Evolutionary conservation across 306 rosid species (phyloP).

Genomic region (Abrus pulchellus): DNA sequence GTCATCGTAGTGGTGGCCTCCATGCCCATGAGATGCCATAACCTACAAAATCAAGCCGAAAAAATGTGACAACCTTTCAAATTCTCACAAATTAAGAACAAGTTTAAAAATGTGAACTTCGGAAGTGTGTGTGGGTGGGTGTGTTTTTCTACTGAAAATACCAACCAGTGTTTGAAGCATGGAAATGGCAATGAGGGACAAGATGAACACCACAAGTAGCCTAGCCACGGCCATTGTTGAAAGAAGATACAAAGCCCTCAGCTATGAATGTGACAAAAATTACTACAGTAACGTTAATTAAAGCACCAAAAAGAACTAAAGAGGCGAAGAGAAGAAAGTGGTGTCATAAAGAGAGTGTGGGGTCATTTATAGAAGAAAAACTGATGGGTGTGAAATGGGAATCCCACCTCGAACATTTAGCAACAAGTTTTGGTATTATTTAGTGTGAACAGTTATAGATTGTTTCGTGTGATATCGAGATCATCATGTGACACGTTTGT

Average conservation of each 20-base stretch:
- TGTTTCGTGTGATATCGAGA: neutral
- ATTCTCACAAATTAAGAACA: constrained; percentile 1
- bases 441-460: constrained; percentile 35
- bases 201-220: constrained; percentile 55
- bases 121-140: neutral
- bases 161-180: constrained; percentile 76
- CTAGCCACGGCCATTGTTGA: constrained; percentile 68
- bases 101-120: neutral
- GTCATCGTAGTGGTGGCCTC: constrained; percentile 61
- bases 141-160: constrained; percentile 11
- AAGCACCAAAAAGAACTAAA: neutral
- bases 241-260: constrained; percentile 26
- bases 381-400: constrained; percentile 21
- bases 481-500: constrained; percentile 42
- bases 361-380: constrained; percentile 57
- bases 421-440: constrained; percentile 31
- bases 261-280: neutral
- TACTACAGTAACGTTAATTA: neutral
- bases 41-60: constrained; percentile 57
- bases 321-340: constrained; percentile 29
- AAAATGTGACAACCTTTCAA: constrained; percentile 3
- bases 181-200: constrained; percentile 73
- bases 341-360: constrained; percentile 29
- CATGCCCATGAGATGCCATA: constrained; percentile 73
- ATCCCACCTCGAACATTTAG: constrained; percentile 22